Evolutionary conservation across 2,329 filamentous ascomycete genomes (phyloP), one percentile per base, ranked within the genome.

Genomic region (Fusarium sp.): DNA sequence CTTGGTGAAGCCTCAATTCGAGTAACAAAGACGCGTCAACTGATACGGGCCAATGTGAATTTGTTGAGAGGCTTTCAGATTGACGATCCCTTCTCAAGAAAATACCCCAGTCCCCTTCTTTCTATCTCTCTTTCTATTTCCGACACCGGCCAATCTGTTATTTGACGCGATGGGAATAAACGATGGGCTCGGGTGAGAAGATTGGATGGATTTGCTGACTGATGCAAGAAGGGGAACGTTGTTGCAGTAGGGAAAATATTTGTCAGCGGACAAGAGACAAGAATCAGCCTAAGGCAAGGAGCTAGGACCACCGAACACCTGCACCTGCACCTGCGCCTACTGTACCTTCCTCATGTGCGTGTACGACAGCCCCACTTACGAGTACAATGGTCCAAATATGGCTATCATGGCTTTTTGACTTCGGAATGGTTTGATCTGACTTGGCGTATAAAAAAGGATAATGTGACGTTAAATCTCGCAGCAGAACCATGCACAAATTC

Each of bases 191-290:
- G 53, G 30, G 27, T 42, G 24, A 44, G 59, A 38, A 70, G 52
- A 62, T 62, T 55, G 62, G 58, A 67, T 43, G 46, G 56, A 44
- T 69, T 55, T 66, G 68, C 68, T 71, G 67, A 71, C 62, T 69
- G 64, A 69, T 73, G 61, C 49, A 25, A 58, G 49, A 59, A 64
- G 56, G 61, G 59, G 58, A 55, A 59, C 63, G 66, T 73, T 71
- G 70, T 59, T 73, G 68, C 43, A 72, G 52, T 38, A 68, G 62
- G 47, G 49, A 68, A 71, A 69, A 63, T 66, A 74, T 76, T 76
- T 76, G 74, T 76, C 74, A 76, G 74, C 74, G 74, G 60, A 34
- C 43, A 65, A n/a, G 18, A 51, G 38, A 42, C 18, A 43, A 50
- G 55, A 45, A 42, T 18, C 34, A 38, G 34, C 34, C 34, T 38